phyloP scores from a whole-genome alignment of 345 rosid species.

The Populus euphratica region DNA sequence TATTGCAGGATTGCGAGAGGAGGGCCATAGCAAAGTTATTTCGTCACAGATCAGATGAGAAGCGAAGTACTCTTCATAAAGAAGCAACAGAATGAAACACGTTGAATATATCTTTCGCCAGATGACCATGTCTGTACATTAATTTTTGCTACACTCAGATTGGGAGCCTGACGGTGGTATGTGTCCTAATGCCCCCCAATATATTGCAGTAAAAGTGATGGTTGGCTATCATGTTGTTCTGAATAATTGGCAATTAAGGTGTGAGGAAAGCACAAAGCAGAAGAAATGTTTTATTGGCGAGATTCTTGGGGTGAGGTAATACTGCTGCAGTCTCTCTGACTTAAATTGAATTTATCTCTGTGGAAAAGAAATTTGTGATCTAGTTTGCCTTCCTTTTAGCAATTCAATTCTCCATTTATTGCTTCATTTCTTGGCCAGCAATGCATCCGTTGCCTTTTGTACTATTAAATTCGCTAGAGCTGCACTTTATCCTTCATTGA shows the following conservation, averaged over 20 bases:
- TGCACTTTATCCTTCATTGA: not conserved
- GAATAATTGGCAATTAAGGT: not conserved
- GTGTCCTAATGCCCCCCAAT: not conserved
- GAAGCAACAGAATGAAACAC: constrained; percentile 35
- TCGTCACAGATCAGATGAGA: constrained; percentile 79
- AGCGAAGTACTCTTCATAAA: constrained; percentile 33
- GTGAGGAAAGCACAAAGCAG: not conserved
- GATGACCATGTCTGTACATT: constrained; percentile 18
- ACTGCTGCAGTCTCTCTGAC: not conserved
- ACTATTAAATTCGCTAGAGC: not conserved
- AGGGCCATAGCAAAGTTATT: constrained; percentile 77
- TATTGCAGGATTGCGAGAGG: constrained; percentile 90
- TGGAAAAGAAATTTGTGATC: not conserved
- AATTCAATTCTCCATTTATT: not conserved
- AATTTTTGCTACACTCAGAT: constrained; percentile 4
- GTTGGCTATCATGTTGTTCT: not conserved
- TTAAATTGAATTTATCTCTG: not conserved
- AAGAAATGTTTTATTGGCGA: not conserved
- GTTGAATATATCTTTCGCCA: not conserved
- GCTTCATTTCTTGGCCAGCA: not conserved
- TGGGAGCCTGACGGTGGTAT: not conserved
- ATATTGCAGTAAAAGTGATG: not conserved
- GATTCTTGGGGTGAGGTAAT: not conserved
- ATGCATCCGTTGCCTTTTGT: not conserved
- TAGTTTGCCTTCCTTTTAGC: not conserved